These are phyloP conservation scores for Phytophthora europaea DNA, from an alignment of 352 stramenopile genomes.

Conservation along the genomic window DNA sequence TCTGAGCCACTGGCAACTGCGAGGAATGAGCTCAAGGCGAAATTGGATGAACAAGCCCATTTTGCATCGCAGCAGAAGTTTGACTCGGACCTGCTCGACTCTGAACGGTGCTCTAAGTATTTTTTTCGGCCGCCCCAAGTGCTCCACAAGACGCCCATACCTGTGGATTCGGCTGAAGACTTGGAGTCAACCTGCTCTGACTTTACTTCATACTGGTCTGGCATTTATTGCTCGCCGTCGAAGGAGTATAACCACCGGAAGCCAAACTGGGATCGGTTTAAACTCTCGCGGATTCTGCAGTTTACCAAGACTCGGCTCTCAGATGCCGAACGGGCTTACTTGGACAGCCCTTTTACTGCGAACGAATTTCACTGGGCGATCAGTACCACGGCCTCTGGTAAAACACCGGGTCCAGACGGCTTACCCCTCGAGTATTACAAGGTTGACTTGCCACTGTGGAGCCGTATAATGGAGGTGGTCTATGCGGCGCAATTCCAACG, in stretches of 20 bases:
- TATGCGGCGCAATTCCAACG: neutral
- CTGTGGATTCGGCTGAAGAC: neutral
- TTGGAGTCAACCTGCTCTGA: neutral
- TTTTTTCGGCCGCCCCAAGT: neutral
- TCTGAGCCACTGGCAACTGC: neutral
- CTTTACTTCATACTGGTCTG: neutral
- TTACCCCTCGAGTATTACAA: constrained; percentile 2
- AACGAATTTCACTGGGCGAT: constrained; percentile 17
- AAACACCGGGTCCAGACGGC: constrained; percentile 2
- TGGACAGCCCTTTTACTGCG: constrained; percentile 1
- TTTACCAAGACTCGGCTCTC: neutral
- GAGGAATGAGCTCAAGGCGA: neutral
- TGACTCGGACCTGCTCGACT: neutral
- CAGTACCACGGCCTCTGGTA: neutral
- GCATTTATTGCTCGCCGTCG: neutral
- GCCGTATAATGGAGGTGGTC: neutral
- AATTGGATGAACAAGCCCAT: neutral
- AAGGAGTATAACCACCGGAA: neutral
- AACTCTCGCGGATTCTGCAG: neutral
- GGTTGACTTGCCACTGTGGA: neutral
- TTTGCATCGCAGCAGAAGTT: neutral
- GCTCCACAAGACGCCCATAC: neutral
- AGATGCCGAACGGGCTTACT: neutral
- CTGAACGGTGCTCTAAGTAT: neutral
- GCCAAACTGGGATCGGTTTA: neutral